phyloP scores from a whole-genome alignment of 2,329 filamentous ascomycete species.

The Diaporthe helianthi region DNA sequence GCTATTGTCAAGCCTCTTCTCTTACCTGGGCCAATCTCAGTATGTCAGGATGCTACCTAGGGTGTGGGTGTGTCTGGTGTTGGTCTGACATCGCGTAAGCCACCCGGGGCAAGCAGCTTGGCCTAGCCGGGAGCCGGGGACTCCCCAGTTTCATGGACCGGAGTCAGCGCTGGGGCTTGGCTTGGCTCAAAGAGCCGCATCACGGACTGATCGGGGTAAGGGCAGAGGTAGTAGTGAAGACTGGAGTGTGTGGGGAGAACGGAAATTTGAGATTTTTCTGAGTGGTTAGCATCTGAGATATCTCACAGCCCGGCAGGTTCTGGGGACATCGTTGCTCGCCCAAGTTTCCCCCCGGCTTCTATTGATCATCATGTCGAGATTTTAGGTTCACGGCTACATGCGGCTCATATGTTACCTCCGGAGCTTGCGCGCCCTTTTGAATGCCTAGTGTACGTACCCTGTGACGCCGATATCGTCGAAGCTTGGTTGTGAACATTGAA shows the following conservation, averaged over 20 bases:
- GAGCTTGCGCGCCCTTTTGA: neutral
- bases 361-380: neutral
- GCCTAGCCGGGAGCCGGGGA: slow-evolving; percentile 14
- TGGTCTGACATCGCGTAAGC: slow-evolving; percentile 18
- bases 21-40: slow-evolving; percentile 14
- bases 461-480: neutral
- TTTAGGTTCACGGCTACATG: neutral
- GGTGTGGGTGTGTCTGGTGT: neutral
- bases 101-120: neutral
- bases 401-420: neutral
- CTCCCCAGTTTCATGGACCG: slow-evolving; percentile 6
- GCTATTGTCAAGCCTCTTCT: slow-evolving; percentile 19
- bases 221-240: no score
- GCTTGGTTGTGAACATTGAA: fast-evolving
- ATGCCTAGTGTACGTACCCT: neutral
- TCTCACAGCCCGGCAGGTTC: neutral
- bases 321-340: neutral
- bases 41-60: neutral
- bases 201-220: neutral
- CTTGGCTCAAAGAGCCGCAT: slow-evolving; percentile 20
- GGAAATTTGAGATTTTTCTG: neutral
- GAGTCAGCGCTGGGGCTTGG: neutral
- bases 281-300: neutral
- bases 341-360: neutral
- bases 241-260: no score